A percentile compares a stretch with the other conserved stretches of the same genome.
Conservation (phyloP, 2,329 filamentous ascomycete species). For the Claviceps monticola region DNA sequence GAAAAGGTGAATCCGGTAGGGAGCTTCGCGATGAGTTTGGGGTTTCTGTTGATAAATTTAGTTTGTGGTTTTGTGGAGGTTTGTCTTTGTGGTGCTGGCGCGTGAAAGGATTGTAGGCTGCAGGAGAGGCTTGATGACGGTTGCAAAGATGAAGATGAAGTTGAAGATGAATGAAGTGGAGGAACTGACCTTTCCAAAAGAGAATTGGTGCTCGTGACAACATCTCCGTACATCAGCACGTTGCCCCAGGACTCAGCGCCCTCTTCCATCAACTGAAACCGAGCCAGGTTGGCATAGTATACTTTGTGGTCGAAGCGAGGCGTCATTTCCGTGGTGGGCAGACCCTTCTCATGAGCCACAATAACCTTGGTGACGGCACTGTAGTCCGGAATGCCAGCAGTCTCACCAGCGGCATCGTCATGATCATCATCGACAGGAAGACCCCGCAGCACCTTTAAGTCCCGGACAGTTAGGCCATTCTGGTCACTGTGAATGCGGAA, state of each 20-base stretch:
- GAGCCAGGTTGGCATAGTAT: conserved; percentile 58
- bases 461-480: conserved; percentile 42
- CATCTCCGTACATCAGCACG: conserved; percentile 73
- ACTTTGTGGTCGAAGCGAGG: conserved; percentile 75
- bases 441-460: conserved; percentile 33
- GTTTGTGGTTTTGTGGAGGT: background rate
- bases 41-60: conserved; percentile 42
- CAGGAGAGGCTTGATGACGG: background rate
- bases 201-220: conserved; percentile 88
- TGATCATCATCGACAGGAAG: conserved; percentile 23
- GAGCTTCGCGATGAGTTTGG: conserved; percentile 57
- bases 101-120: background rate
- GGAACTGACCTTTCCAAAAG: conserved; percentile 64
- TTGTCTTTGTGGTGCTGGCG: background rate
- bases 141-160: background rate
- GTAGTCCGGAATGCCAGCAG: conserved; percentile 57
- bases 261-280: conserved; percentile 45
- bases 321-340: conserved; percentile 59
- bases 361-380: conserved; percentile 59
- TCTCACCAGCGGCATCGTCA: conserved; percentile 17
- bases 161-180: background rate
- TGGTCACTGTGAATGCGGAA: conserved; percentile 63
- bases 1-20: conserved; percentile 78
- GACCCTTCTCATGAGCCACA: conserved; percentile 52
- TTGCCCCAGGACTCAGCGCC: conserved; percentile 59